Evolutionary conservation across 2,329 filamentous ascomycete genomes (phyloP).

Genomic region (Tolypocladium album): DNA sequence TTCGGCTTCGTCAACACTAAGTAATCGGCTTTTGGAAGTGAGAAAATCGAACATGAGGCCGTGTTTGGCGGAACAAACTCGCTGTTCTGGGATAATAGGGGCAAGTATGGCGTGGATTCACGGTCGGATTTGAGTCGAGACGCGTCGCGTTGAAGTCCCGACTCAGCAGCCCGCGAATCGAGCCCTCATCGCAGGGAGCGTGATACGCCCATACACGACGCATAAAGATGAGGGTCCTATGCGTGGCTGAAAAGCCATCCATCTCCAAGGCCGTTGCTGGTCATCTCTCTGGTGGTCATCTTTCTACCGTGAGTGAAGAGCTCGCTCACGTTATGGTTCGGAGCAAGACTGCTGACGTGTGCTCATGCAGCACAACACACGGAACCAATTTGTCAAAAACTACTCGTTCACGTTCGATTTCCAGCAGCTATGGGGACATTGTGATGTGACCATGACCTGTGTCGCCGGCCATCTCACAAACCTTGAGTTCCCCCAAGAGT

Average conservation of each 20-base stretch:
- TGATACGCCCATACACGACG: neutral
- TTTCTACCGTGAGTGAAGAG: slow-evolving; percentile 50
- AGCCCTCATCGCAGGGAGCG: neutral
- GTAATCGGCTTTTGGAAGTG: neutral
- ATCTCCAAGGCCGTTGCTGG: slow-evolving; percentile 90
- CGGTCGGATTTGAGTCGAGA: neutral
- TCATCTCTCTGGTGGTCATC: slow-evolving; percentile 71
- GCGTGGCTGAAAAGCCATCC: slow-evolving; percentile 64
- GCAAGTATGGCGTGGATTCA: neutral
- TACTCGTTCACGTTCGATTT: slow-evolving; percentile 90
- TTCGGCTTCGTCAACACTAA: neutral
- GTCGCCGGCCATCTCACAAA: slow-evolving; percentile 80
- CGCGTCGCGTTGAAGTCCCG: neutral
- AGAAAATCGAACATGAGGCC: neutral
- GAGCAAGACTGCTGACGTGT: slow-evolving; percentile 10
- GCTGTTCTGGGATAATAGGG: neutral
- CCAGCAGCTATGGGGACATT: slow-evolving; percentile 65
- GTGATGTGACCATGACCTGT: slow-evolving; percentile 84
- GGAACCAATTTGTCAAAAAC: slow-evolving; percentile 79
- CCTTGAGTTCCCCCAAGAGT: slow-evolving; percentile 65
- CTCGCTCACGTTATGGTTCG: neutral
- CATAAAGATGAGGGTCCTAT: slow-evolving; percentile 38
- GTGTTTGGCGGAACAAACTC: neutral
- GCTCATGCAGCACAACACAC: slow-evolving; percentile 49
- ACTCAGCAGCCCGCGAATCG: neutral